Evolutionary conservation across 2,329 filamentous ascomycete species (phyloP).

Genomic region (Plectosphaerella plurivora): DNA sequence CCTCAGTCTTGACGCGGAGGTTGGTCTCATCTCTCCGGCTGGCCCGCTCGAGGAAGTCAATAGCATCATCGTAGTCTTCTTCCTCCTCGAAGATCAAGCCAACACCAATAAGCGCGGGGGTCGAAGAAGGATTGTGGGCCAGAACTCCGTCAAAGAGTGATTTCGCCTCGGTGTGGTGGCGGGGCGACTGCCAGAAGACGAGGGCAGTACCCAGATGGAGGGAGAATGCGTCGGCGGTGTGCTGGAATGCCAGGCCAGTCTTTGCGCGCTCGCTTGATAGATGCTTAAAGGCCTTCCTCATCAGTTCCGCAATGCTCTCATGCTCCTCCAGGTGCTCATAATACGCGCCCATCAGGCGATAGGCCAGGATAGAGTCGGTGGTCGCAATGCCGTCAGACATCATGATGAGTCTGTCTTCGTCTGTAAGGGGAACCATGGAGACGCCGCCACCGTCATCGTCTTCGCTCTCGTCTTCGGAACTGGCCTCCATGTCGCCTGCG

Average conservation of each 20-base stretch:
- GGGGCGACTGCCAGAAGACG: constrained; percentile 84
- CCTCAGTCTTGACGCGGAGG: constrained; percentile 75
- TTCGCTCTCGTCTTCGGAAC: constrained; percentile 48
- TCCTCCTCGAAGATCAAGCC: constrained; percentile 92
- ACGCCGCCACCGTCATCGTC: constrained; percentile 55
- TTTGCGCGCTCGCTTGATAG: constrained; percentile 56
- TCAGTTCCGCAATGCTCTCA: constrained; percentile 72
- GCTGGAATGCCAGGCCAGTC: constrained; percentile 64
- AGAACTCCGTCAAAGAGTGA: constrained; percentile 80
- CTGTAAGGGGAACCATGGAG: constrained; percentile 54
- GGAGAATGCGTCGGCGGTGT: constrained; percentile 70
- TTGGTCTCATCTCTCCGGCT: constrained; percentile 69
- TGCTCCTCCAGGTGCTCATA: constrained; percentile 84
- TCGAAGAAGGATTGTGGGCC: constrained; percentile 68
- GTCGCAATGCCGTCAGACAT: constrained; percentile 71
- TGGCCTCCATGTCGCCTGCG: constrained; percentile 13
- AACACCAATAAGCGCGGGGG: constrained; percentile 79
- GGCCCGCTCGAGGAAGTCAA: constrained; percentile 75
- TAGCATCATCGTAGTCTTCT: constrained; percentile 78
- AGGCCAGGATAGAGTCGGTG: constrained; percentile 71
- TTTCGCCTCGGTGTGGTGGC: constrained; percentile 85
- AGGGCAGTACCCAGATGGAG: constrained; percentile 80
- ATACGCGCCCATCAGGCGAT: constrained; percentile 78
- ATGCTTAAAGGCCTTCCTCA: constrained; percentile 67
- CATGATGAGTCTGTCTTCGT: constrained; percentile 75